Base-by-base conservation (phyloP, 495 filamentous ascomycete species). In the Polyplosphaeria fusca region DNA sequence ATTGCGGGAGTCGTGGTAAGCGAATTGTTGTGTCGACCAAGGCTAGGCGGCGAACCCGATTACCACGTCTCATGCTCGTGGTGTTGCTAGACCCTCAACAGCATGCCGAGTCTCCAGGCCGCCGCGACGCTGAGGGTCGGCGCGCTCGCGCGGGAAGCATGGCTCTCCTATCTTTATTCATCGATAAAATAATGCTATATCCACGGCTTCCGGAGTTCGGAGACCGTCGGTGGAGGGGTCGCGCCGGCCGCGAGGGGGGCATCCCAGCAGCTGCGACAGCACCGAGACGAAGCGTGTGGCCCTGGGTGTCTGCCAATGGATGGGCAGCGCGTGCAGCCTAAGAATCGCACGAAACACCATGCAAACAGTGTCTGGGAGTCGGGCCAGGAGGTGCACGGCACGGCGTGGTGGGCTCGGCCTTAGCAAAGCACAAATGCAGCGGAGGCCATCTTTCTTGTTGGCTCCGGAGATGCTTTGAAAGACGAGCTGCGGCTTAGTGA, bases 401-500 rank as follows among this genome's bases (percentile, higher is more conserved):
- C 40, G 16, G 45, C 1, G 35, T 58, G 55, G 55, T 44, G 55
- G 55, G 55, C 39, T 52, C 60, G 54, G 54, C 60, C 39, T 58
- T 55, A 57, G 47, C 43, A 52, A 47, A n/a, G 25, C 44, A 53
- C 55, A 41, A 30, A 49, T 48, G 38, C 48, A 52, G 58, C 60
- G 60, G 58, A 48, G 55, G 22, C 51, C 43, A 26, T 30, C 19
- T 22, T 16, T 5, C 28, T 47, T 18, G 47, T 27, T 53, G 39
- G 59, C 39, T 20, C 53, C 60, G 60, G 60, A 58, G 60, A 64
- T 59, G 60, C 60, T 64, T 64, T 64, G 54, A 30, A 64, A 64
- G 60, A 64, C 32, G 3, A 30, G 5, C 32, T 19, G 20, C 24
- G 45, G 60, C 60, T 64, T 64, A 64, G 60, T 64, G 60, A 64